Evolutionary conservation across 345 rosid species (phyloP).

Genomic region (Xanthoceras sorbifolium): DNA sequence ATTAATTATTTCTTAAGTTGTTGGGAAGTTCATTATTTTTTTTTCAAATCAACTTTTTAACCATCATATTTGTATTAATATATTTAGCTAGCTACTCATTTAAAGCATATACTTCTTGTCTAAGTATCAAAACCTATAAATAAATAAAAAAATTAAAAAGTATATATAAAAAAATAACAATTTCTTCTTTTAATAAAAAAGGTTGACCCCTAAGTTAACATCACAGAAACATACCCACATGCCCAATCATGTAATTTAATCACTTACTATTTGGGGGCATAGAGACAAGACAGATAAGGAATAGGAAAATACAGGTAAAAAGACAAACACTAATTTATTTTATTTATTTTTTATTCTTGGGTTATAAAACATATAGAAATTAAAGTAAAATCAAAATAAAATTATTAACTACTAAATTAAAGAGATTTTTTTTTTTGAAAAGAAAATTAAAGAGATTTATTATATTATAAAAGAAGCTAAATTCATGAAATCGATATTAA

Average conservation of each 20-base stretch:
- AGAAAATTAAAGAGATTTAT: too few species aligned
- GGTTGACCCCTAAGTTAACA: background rate
- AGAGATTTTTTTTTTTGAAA: too few species aligned
- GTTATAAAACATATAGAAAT: background rate
- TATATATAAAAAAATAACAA: too few species aligned
- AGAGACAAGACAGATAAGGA: background rate
- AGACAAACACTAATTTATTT: background rate
- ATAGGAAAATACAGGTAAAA: background rate
- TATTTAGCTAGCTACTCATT: background rate
- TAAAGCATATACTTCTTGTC: background rate
- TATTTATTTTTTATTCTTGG: background rate
- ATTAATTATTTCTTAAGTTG: background rate
- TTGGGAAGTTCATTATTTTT: background rate
- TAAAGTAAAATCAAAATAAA: too few species aligned
- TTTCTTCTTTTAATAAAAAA: background rate
- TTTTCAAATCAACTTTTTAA: background rate
- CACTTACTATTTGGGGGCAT: background rate
- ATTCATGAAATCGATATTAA: too few species aligned
- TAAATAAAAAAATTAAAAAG: too few species aligned
- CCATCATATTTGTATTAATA: background rate
- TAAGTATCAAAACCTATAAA: background rate
- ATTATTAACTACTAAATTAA: too few species aligned
- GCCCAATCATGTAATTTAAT: background rate
- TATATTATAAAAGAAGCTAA: background rate
- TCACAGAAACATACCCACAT: background rate